Percentiles rank a stretch among this genome's conserved stretches.
Evolutionary conservation across 495 filamentous ascomycete genomes (phyloP).

Genomic region (Xylaria grammica): DNA sequence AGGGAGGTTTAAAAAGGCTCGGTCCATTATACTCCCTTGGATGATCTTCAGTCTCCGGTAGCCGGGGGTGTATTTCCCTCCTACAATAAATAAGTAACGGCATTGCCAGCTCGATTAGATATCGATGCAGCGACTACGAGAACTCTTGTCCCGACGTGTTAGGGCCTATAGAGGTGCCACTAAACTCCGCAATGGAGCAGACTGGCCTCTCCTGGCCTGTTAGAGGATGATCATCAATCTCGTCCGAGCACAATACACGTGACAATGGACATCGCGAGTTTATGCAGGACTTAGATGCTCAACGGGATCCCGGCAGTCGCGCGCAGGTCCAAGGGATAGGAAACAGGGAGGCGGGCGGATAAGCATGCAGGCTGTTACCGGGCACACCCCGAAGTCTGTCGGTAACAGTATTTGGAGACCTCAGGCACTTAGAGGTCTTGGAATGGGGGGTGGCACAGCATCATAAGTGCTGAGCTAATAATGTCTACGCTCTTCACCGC

Average conservation of each 20-base stretch:
- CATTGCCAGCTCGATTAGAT: too few relatives aligned
- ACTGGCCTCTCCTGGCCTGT: too few relatives aligned
- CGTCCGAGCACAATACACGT: not conserved
- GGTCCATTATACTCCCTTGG: not conserved
- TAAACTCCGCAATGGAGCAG: too few relatives aligned
- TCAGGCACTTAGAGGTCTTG: not conserved
- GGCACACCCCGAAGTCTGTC: not conserved
- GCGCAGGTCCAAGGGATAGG: not conserved
- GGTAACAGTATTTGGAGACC: not conserved
- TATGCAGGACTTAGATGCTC: constrained; percentile 2
- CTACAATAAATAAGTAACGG: not conserved
- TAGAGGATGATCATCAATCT: not conserved
- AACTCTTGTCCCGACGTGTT: too few relatives aligned
- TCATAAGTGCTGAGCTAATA: constrained; percentile 19
- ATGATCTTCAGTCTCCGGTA: not conserved
- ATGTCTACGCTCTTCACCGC: constrained; percentile 14
- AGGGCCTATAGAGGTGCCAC: too few relatives aligned
- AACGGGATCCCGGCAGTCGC: not conserved
- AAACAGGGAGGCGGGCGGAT: not conserved
- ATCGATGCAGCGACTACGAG: too few relatives aligned
- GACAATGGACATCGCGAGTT: not conserved
- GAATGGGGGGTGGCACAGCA: constrained; percentile 7
- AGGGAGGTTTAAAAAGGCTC: not conserved
- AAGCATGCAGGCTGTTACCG: not conserved
- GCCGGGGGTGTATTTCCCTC: not conserved